phyloP scores from a whole-genome alignment of 73 alveolate genomes.

The Paramecium bursaria region DNA sequence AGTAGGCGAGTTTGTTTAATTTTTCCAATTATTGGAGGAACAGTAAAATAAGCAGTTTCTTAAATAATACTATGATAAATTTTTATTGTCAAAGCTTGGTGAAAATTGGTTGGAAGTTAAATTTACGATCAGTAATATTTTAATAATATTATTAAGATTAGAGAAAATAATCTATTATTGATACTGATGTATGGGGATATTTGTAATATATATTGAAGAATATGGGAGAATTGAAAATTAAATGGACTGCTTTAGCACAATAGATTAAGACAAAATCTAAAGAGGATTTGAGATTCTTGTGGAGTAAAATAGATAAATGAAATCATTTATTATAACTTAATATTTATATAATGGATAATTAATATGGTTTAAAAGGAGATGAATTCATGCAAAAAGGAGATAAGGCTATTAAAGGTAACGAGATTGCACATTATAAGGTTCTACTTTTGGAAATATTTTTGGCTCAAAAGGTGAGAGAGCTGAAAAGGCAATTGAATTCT shows the following conservation, averaged over 20 bases:
- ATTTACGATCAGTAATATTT: too few relatives aligned
- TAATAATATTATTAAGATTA: too few relatives aligned
- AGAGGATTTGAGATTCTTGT: constrained; percentile 42
- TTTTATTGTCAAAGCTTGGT: too few relatives aligned
- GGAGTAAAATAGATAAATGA: constrained; percentile 21
- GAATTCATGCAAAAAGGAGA: constrained; percentile 71
- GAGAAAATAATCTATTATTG: too few relatives aligned
- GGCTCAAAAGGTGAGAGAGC: constrained; percentile 70
- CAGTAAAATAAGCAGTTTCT: too few relatives aligned
- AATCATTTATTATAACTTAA: too few relatives aligned
- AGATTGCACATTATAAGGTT: constrained; percentile 12
- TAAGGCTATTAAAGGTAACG: constrained; percentile 59
- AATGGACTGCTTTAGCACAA: constrained; percentile 15
- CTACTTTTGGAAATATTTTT: constrained; percentile 64
- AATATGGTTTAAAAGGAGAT: constrained; percentile 62
- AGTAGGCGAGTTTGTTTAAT: background rate
- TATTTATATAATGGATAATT: constrained; percentile 63
- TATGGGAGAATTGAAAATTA: too few relatives aligned
- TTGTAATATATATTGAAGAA: too few relatives aligned
- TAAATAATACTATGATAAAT: too few relatives aligned
- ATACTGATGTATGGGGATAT: too few relatives aligned
- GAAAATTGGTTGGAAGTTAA: too few relatives aligned
- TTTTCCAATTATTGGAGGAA: background rate
- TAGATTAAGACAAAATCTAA: constrained; percentile 39
- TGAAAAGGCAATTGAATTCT: constrained; percentile 67